Evolutionary conservation across 2,329 filamentous ascomycete genomes (phyloP).

Genomic region (Thermomyces lanuginosus): DNA sequence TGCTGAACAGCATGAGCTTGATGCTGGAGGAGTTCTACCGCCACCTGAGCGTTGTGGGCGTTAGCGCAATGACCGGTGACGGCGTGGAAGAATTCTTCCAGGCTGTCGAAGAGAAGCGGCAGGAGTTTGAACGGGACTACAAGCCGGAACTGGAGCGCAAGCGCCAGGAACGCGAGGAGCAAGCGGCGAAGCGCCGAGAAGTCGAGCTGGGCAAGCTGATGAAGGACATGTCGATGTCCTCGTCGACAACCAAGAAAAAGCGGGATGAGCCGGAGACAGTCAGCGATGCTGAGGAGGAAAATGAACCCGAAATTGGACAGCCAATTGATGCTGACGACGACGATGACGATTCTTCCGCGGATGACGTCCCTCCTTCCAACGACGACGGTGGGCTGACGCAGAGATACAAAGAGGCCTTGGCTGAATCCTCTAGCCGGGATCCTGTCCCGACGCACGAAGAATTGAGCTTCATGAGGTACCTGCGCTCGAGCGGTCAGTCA

Average conservation of each 20-base stretch:
- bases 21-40: conserved; percentile 97
- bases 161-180: conserved; percentile 56
- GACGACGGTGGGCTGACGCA: conserved; percentile 52
- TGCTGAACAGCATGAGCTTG: conserved; percentile 94
- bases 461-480: conserved; percentile 36
- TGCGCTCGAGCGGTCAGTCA: conserved; percentile 21
- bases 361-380: conserved; percentile 43
- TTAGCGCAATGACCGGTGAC: conserved; percentile 80
- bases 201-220: conserved; percentile 83
- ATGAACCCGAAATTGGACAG: no score
- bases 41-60: conserved; percentile 79
- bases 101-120: conserved; percentile 69
- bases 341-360: conserved; percentile 36
- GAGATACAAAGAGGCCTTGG: conserved; percentile 61
- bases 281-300: conserved; percentile 36
- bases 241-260: conserved; percentile 16
- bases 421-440: conserved; percentile 34
- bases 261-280: conserved; percentile 26
- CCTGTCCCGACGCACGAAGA: conserved; percentile 32
- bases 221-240: conserved; percentile 64
- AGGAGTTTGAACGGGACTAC: conserved; percentile 82
- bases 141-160: conserved; percentile 75
- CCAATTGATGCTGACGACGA: conserved; percentile 36
- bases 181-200: conserved; percentile 55
- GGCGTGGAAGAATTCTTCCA: conserved; percentile 89